Evolutionary conservation across 768 basidiomycete species (phyloP).

Genomic region (Russula lepida): DNA sequence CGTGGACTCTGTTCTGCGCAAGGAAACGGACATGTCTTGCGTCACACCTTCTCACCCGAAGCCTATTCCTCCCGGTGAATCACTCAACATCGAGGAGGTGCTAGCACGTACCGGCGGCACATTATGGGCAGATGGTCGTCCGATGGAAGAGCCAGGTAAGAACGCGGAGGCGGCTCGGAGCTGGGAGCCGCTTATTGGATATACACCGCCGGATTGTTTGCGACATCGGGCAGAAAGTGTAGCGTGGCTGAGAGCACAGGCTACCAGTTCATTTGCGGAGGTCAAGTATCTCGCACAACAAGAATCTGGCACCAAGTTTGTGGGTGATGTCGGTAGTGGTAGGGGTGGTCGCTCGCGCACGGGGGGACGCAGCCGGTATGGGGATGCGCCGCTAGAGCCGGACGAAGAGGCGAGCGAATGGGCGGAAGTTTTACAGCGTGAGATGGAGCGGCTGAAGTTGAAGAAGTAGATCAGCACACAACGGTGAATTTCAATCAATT

Average conservation of each 20-base stretch:
- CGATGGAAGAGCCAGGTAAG: constrained; percentile 38
- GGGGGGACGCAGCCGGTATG: neutral
- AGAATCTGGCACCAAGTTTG: constrained; percentile 36
- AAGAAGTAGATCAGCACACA: neutral
- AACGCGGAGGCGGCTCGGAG: constrained; percentile 26
- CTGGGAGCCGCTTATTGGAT: constrained; percentile 35
- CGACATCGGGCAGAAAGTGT: constrained; percentile 54
- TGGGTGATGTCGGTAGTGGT: constrained; percentile 22
- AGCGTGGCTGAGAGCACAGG: constrained; percentile 70
- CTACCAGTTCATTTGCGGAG: constrained; percentile 61
- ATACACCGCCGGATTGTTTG: constrained; percentile 51
- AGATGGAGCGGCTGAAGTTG: constrained; percentile 3
- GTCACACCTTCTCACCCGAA: constrained; percentile 85
- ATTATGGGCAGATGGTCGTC: constrained; percentile 47
- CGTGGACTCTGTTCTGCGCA: constrained; percentile 81
- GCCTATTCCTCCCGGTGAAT: constrained; percentile 83
- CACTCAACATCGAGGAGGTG: constrained; percentile 57
- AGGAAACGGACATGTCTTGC: constrained; percentile 95
- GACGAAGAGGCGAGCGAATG: constrained; percentile 3
- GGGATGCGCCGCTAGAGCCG: neutral
- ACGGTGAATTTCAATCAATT: too few relatives aligned
- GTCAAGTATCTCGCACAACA: constrained; percentile 59
- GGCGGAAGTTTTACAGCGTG: constrained; percentile 10
- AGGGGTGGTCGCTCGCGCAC: constrained; percentile 24
- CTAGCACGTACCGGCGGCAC: constrained; percentile 62